Evolutionary conservation across 1,284 basidiomycete genomes (phyloP), one percentile per base, ranked within the genome.

Genomic region (Apiotrichum veenhuisii): DNA sequence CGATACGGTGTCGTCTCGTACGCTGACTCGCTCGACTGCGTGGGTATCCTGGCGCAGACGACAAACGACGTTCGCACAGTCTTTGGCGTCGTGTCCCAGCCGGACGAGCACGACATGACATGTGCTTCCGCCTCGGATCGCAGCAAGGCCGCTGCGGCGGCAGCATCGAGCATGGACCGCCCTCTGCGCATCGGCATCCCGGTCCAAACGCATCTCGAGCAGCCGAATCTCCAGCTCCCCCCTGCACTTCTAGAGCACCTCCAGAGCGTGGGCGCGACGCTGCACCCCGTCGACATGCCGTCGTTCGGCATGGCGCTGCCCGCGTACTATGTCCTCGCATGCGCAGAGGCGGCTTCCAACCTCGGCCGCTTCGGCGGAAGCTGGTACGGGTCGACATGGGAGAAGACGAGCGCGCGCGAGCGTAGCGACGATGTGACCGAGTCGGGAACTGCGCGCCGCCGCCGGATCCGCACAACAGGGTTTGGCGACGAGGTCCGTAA

Each of bases 251-350:
- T 95, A 20, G 59, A 70, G 0, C 62, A 72, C 5, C 80, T 97
- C 2, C 75, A 80, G 59, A 60, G 73, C 0, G 78, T 79, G 0
- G 93, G 93, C 0, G 92, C 91, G 0, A 78, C 79, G 0, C 67
- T 97, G 20, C 75, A 85, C 0, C 82, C 89, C 0, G 85, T 98
- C 1, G 87, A 87, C 10, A 80, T 98, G 20, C 90, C 91, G 0
- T 82, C 83, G 2, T 89, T 90, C 0, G 79, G 78, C 1, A 88
- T 87, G 65, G 89, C 91, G 0, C 80, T 98, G 2, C 90, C 91
- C 52, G 89, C 93, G 5, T 98, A 98, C 80, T 98, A 98, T 70
- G 89, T 97, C 14, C 82, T 98, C 22, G 90, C 95, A 0, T 89
- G 86, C 59, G 93, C 96, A 0, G 96, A 98, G 71, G 95, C 94